These are phyloP conservation scores for Basipetospora chlamydospora DNA, from an alignment of 2,329 filamentous ascomycete species.

Conservation along the genomic window DNA sequence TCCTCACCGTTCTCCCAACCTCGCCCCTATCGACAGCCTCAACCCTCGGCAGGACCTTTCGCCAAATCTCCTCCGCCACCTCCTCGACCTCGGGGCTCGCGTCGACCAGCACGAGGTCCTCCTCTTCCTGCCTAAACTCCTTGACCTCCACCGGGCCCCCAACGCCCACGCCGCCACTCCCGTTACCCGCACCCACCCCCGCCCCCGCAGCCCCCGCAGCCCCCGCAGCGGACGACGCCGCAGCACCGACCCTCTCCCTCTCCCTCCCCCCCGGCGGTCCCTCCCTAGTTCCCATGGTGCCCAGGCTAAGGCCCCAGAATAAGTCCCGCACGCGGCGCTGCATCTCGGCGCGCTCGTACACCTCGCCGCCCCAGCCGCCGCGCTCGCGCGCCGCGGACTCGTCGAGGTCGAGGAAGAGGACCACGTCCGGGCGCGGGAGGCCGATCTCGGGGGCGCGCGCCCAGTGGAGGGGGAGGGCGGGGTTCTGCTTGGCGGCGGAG, in stretches of 20 bases:
- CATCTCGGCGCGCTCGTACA: conserved; percentile 76
- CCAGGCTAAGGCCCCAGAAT: conserved; percentile 46
- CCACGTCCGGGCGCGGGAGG: conserved; percentile 73
- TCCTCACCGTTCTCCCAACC: conserved; percentile 29
- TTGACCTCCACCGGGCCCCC: conserved; percentile 11
- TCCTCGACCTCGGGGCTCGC: conserved; percentile 40
- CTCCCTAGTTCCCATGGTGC: conserved; percentile 15
- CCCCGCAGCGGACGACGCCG: conserved; percentile 4
- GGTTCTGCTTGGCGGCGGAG: conserved; percentile 71
- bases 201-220: conserved; percentile 9
- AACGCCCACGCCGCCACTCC: too few species aligned
- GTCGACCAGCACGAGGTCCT: conserved; percentile 39
- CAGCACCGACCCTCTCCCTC: conserved; percentile 6
- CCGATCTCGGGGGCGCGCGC: conserved; percentile 73
- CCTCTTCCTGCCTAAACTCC: conserved; percentile 31
- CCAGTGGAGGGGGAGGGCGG: conserved; percentile 58
- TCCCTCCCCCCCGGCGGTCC: conserved; percentile 17
- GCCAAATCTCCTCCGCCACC: conserved; percentile 42
- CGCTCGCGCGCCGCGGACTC: conserved; percentile 56
- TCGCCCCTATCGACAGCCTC: conserved; percentile 35
- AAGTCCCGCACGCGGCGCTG: conserved; percentile 64
- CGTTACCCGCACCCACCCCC: too few species aligned
- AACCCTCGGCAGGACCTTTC: conserved; percentile 29
- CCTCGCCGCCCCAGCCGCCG: conserved; percentile 79
- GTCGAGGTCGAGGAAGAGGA: conserved; percentile 74